phyloP scores from a whole-genome alignment of 2,329 filamentous ascomycete genomes.

The Hirsutella minnesotensis region DNA sequence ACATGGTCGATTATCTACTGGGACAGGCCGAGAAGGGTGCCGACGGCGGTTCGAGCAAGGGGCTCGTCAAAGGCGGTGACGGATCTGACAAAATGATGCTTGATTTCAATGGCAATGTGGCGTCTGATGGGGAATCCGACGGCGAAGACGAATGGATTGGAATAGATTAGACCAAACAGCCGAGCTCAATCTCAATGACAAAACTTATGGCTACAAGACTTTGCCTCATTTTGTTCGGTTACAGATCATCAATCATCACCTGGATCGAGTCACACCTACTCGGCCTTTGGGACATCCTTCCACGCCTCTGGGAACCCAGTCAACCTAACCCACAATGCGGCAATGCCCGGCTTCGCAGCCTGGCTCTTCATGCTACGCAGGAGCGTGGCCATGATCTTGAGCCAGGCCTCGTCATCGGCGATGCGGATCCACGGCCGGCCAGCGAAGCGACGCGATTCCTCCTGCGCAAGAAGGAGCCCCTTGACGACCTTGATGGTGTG shows the following conservation, averaged over 20 bases:
- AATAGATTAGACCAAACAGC: conserved; percentile 24
- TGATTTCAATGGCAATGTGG: conserved; percentile 18
- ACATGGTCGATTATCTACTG: conserved; percentile 75
- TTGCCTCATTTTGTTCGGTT: no score
- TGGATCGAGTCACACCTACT: neutral
- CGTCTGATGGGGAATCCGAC: conserved; percentile 18
- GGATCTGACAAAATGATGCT: conserved; percentile 13
- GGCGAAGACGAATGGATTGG: conserved; percentile 35
- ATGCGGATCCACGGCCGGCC: conserved; percentile 38
- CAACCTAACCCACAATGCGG: conserved; percentile 42
- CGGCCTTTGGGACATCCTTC: conserved; percentile 27
- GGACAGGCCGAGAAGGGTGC: conserved; percentile 30
- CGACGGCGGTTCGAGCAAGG: conserved; percentile 11
- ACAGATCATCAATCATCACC: no score
- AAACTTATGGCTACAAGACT: no score
- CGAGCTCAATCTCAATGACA: no score
- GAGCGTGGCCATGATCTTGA: conserved; percentile 46
- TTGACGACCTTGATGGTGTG: conserved; percentile 68
- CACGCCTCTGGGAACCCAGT: conserved; percentile 56
- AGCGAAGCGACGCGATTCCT: conserved; percentile 32
- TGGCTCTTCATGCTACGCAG: conserved; percentile 47
- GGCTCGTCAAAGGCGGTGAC: conserved; percentile 2
- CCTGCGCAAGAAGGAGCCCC: conserved; percentile 53
- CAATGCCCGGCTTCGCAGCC: conserved; percentile 17
- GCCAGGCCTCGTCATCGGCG: conserved; percentile 45